Percentiles rank a stretch among this genome's conserved stretches.
Evolutionary conservation across 2,329 filamentous ascomycete species (phyloP).

Genomic region (Kalmusia sp.): DNA sequence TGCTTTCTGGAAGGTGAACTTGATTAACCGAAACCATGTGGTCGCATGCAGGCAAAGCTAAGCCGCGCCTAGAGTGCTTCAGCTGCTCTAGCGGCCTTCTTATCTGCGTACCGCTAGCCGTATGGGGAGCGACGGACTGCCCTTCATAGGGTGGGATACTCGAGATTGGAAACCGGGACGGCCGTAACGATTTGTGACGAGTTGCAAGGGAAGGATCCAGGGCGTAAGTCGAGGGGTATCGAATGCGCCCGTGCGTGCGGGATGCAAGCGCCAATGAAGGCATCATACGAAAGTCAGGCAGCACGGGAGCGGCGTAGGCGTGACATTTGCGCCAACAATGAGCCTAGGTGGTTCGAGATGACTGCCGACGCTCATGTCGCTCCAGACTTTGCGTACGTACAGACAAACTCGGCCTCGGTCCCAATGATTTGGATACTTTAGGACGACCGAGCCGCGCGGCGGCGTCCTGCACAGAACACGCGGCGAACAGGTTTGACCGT

Average conservation of each 20-base stretch:
- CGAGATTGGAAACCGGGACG: background rate
- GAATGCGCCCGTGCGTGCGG: constrained; percentile 1
- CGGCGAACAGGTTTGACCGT: background rate
- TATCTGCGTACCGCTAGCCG: constrained; percentile 7
- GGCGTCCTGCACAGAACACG: background rate
- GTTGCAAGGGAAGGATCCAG: background rate
- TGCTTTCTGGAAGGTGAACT: constrained; percentile 19
- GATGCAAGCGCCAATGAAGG: background rate
- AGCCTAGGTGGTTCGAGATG: background rate
- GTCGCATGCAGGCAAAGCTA: constrained; percentile 2
- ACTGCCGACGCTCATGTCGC: background rate
- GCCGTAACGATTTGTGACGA: too few species aligned
- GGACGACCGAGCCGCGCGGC: background rate
- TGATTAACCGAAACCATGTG: constrained; percentile 8
- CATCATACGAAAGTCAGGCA: background rate
- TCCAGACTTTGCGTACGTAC: background rate
- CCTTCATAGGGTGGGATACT: background rate
- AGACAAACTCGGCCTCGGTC: background rate
- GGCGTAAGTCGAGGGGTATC: background rate
- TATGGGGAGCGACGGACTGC: background rate
- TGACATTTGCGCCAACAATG: background rate
- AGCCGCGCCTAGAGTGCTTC: constrained; percentile 16
- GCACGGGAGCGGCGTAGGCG: background rate
- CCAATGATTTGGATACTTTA: background rate
- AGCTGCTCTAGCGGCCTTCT: constrained; percentile 3